Conservation (phyloP, 345 rosid genomes). For the Arabidopsis arenosa region DNA sequence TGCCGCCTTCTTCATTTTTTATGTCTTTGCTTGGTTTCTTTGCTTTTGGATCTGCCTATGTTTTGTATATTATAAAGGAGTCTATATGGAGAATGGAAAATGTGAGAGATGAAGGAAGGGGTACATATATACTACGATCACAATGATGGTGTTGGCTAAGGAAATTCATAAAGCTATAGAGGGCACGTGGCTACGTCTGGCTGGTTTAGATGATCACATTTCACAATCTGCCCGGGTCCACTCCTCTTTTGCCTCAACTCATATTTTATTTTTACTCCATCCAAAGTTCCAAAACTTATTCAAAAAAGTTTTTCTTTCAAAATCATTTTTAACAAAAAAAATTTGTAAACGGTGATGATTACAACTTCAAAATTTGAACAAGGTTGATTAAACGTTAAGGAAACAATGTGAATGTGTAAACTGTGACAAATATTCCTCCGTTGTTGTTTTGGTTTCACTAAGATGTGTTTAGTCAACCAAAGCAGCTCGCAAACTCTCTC, state of each 20-base stretch:
- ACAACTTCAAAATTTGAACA: slow-evolving; percentile 13
- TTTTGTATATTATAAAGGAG: slow-evolving; percentile 4
- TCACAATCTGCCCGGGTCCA: slow-evolving; percentile 26
- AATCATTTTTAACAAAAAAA: not conserved
- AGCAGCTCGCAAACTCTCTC: slow-evolving; percentile 14
- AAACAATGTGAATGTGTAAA: slow-evolving; percentile 29
- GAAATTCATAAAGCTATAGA: slow-evolving; percentile 21
- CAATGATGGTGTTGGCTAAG: slow-evolving; percentile 41
- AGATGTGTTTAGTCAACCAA: slow-evolving; percentile 14
- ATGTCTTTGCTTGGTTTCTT: slow-evolving; percentile 30
- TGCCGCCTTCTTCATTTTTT: slow-evolving; percentile 53
- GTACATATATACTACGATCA: slow-evolving; percentile 21
- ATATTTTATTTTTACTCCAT: slow-evolving; percentile 1
- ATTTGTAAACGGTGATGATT: not conserved
- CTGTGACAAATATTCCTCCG: slow-evolving; percentile 20
- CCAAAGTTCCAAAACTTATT: not conserved
- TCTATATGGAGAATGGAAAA: slow-evolving; percentile 42
- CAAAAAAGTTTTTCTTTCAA: not conserved
- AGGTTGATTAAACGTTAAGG: slow-evolving; percentile 35
- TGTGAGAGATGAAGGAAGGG: slow-evolving; percentile 20
- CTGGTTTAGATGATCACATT: slow-evolving; percentile 33
- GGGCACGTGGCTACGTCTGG: slow-evolving; percentile 16
- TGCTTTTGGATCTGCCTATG: slow-evolving; percentile 5
- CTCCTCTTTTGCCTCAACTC: slow-evolving; percentile 23
- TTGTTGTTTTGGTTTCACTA: slow-evolving; percentile 1